These are phyloP conservation scores for Grosmannia clavigera DNA, from an alignment of 2,329 filamentous ascomycete genomes.

Conservation along the genomic window DNA sequence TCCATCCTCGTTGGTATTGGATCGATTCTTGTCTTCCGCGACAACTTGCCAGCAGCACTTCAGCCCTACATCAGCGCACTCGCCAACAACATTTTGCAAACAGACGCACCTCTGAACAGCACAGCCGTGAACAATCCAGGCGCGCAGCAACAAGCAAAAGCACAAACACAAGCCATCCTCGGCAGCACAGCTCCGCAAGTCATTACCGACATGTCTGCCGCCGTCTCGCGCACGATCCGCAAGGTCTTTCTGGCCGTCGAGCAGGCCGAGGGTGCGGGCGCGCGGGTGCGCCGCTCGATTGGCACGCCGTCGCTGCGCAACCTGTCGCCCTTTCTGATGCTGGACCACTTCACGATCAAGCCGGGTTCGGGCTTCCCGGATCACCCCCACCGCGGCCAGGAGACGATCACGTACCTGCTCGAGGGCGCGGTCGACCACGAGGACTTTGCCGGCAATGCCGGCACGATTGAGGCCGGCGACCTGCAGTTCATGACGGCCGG, in stretches of 20 bases:
- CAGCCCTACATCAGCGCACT: constrained; percentile 17
- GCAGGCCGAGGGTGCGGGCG: constrained; percentile 79
- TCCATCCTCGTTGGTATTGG: constrained; percentile 26
- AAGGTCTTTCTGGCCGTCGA: constrained; percentile 76
- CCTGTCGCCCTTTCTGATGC: constrained; percentile 90
- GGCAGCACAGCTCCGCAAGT: background rate
- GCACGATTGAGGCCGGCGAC: constrained; percentile 77
- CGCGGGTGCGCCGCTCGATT: constrained; percentile 74
- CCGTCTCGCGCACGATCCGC: constrained; percentile 58
- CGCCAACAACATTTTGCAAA: constrained; percentile 14
- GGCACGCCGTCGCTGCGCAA: constrained; percentile 74
- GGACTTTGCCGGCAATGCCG: constrained; percentile 77
- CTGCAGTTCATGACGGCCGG: constrained; percentile 98
- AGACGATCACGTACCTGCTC: constrained; percentile 83
- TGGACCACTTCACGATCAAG: constrained; percentile 78
- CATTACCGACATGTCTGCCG: constrained; percentile 34
- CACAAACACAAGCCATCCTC: background rate
- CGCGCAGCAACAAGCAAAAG: background rate
- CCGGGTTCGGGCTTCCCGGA: constrained; percentile 83
- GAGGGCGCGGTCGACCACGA: constrained; percentile 79
- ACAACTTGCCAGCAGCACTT: constrained; percentile 15
- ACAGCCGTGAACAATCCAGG: background rate
- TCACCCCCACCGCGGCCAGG: constrained; percentile 72
- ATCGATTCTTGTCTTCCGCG: constrained; percentile 16
- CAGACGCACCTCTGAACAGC: background rate